Base-by-base conservation (phyloP, 1,139 yeast genomes). In the Zygosaccharomyces sapae region DNA sequence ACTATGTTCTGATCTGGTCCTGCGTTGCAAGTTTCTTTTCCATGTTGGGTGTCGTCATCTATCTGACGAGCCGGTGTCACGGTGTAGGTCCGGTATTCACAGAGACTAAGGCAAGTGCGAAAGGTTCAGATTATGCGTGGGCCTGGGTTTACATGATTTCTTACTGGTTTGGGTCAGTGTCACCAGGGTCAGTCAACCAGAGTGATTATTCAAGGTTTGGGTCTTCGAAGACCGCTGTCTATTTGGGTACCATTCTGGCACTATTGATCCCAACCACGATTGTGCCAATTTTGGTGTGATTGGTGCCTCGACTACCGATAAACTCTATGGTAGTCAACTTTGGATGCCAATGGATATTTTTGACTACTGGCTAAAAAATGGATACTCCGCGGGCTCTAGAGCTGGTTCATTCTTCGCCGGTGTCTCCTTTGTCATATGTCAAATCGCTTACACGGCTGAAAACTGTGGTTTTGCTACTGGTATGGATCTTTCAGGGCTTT, bases 391-490 rank as follows among this genome's bases (percentile, higher is more conserved):
- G 2, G 71, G 68, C 39, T 69, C 72, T 13, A 64, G 79, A 54
- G 73, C 75, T 16, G 81, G 74, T 31, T 67, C 73, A 9, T 75
- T 74, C 54, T 74, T 77, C 54, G 69, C 73, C 49, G 73, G 76
- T 24, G 55, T 74, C 8, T 67, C 75, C 2, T 75, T 76, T 61
- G 62, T 69, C 22, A 55, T 72, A 40, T 76, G 78, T 4, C 78
- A 75, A 53, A 62, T 77, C 13, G 73, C 76, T 46, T 70, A 76
- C 45, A 76, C 76, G 41, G 68, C 72, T 24, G 70, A 75, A 43
- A 77, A 75, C 48, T 74, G 77, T 58, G 79, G 77, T 19, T 69
- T 75, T 48, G 75, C 81, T 5, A 76, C 76, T 49, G 80, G 81
- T 41, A 75, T 75, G 68, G 80, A 76, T 59, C 58, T 76, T 44